phyloP scores from a whole-genome alignment of 2,329 filamentous ascomycete genomes.

The Sporothrix protearum region DNA sequence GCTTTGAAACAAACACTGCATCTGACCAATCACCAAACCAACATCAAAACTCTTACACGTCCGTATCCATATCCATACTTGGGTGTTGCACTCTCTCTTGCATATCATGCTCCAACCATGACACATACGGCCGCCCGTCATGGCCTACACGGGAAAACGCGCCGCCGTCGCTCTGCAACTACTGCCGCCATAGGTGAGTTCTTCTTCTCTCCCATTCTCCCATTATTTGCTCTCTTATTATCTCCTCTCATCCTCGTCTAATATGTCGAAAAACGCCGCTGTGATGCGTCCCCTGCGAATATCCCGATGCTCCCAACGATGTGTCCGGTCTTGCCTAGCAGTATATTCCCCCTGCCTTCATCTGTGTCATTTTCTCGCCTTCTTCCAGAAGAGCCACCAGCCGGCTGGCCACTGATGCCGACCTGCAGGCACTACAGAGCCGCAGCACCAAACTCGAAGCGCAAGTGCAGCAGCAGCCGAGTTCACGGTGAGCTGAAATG shows the following conservation, averaged over 20 bases:
- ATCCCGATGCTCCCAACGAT: neutral
- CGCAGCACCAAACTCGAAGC: neutral
- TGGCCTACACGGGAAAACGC: constrained; percentile 3
- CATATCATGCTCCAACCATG: neutral
- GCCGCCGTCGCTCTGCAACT: neutral
- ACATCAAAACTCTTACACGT: neutral
- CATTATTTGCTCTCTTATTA: too few relatives aligned
- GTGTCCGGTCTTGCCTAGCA: too few relatives aligned
- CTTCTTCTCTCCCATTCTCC: too few relatives aligned
- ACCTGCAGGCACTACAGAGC: neutral
- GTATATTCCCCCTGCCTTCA: too few relatives aligned
- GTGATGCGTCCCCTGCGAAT: neutral
- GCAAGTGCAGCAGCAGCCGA: neutral
- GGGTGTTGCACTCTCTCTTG: neutral
- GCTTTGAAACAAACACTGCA: too few relatives aligned
- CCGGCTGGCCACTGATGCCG: neutral
- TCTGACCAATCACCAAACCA: neutral
- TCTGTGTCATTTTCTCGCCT: too few relatives aligned
- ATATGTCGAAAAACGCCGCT: neutral
- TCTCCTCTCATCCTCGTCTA: too few relatives aligned
- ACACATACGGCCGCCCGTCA: neutral
- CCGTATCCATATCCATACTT: too few relatives aligned
- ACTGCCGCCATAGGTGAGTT: neutral
- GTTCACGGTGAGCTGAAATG: neutral
- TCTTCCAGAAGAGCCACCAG: too few relatives aligned